Evolutionary conservation across 2,329 filamentous ascomycete genomes (phyloP), one percentile per base, ranked within the genome.

Genomic region (Penicillium digitatum): DNA sequence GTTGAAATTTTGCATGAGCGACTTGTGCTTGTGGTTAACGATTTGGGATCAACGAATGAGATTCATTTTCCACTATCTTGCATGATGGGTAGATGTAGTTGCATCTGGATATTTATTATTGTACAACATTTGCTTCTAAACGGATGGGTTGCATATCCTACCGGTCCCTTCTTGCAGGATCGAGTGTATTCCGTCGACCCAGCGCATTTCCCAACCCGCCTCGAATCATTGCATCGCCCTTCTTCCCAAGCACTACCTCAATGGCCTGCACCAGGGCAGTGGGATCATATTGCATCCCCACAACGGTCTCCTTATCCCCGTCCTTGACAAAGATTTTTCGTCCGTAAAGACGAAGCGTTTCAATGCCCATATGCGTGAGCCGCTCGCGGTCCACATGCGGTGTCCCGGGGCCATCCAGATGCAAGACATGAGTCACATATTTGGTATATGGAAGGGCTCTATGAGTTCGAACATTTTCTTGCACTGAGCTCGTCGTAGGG

Each of bases 361-460:
- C 87, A 38, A 97, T 89, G 0, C 91, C 91, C 59, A 91, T 71
- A 18, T 74, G 72, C 3, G 74, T 74, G 40, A 96, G 77, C 52
- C 80, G 81, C 6, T 80, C 80, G 47, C 79, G 84, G 63, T 95
- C 85, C 1, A 96, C 87, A 3, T 70, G 76, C 0, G 92, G 92
- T 22, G 87, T 85, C 0, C 81, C 82, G 0, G 84, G 80, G 0
- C 86, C 87, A 39, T 92, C 88, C 0, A 96, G 74, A 67, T 95
- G 88, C 7, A 96, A 79, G 14, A 96, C 72, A 69, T 96, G 92
- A 7, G 88, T 95, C 3, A 96, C 86, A 66, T 94, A 96, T 3
- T 76, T 78, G 26, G 73, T 79, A 65, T 85, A 88, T 6, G 85
- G 81, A 0, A 77, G 72, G 4, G 67, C 26, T 3, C 22, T 39